Evolutionary conservation across 106 monocot genomes (phyloP).

Genomic region (Dendrobium chrysotoxum): DNA sequence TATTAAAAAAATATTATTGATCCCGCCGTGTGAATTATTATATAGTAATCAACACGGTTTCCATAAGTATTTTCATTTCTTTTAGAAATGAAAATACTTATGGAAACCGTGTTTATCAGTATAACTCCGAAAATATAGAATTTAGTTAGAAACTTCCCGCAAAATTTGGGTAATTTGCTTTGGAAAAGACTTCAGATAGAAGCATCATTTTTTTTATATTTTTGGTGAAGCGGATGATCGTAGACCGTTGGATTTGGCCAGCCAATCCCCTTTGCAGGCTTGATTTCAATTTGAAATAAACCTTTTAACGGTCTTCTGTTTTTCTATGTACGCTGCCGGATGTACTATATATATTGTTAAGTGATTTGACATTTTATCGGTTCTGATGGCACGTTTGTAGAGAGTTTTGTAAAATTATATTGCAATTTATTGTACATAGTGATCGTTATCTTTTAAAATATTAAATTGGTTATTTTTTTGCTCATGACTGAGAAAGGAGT

Average conservation of each 20-base stretch:
- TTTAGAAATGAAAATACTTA: background rate
- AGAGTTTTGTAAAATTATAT: too few relatives aligned
- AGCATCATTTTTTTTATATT: background rate
- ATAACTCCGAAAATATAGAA: too few relatives aligned
- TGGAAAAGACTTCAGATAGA: background rate
- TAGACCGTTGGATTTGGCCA: background rate
- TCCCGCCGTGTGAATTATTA: background rate
- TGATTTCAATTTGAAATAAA: background rate
- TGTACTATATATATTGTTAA: too few relatives aligned
- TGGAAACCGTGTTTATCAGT: background rate
- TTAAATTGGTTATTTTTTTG: too few relatives aligned
- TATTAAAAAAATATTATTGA: background rate
- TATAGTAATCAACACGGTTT: background rate
- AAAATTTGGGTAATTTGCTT: background rate
- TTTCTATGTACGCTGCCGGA: too few relatives aligned
- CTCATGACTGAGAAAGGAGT: too few relatives aligned
- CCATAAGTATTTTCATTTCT: background rate
- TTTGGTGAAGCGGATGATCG: background rate
- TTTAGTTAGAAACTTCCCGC: background rate
- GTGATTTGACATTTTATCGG: too few relatives aligned
- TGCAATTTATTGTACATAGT: too few relatives aligned
- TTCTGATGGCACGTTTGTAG: too few relatives aligned
- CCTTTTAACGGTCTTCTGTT: background rate
- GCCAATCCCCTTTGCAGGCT: background rate
- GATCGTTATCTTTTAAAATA: too few relatives aligned